A percentile compares a stretch with the other conserved stretches of the same genome.
These are phyloP conservation scores for Melaleuca quinquenervia DNA, from an alignment of 345 rosid species.

Conservation along the genomic window DNA sequence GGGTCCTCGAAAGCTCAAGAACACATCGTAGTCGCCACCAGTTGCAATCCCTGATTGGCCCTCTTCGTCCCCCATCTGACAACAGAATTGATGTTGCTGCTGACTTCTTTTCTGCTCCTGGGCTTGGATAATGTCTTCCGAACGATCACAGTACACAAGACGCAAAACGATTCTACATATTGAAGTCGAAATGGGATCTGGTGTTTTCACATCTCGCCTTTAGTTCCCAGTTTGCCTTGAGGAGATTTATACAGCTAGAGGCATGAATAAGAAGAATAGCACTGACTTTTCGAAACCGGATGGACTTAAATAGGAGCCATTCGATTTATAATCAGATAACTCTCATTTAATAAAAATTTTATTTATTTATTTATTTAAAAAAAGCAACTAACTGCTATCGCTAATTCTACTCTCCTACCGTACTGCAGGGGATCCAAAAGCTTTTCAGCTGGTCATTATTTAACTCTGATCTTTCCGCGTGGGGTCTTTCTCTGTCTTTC, in stretches of 20 bases:
- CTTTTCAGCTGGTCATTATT: too few species aligned
- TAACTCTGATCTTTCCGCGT: too few species aligned
- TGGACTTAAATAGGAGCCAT: too few species aligned
- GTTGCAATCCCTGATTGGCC: not conserved
- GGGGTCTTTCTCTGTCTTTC: too few species aligned
- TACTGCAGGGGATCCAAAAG: too few species aligned
- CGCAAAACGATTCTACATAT: not conserved
- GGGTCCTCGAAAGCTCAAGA: not conserved
- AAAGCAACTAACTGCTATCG: too few species aligned
- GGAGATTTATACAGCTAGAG: not conserved
- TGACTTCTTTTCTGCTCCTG: not conserved
- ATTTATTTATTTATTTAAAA: too few species aligned
- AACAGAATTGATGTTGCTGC: not conserved
- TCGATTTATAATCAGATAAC: too few species aligned
- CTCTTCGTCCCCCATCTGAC: not conserved
- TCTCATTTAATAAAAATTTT: too few species aligned
- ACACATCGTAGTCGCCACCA: rapidly evolving
- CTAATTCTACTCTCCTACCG: too few species aligned
- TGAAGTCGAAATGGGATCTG: not conserved
- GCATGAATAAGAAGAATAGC: not conserved
- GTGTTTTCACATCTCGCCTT: not conserved
- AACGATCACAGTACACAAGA: not conserved
- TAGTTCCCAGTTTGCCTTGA: not conserved
- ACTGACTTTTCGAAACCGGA: too few species aligned
- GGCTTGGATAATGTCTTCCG: not conserved